Conservation (phyloP, 352 stramenopile genomes). For the Blastocystis sp. region DNA sequence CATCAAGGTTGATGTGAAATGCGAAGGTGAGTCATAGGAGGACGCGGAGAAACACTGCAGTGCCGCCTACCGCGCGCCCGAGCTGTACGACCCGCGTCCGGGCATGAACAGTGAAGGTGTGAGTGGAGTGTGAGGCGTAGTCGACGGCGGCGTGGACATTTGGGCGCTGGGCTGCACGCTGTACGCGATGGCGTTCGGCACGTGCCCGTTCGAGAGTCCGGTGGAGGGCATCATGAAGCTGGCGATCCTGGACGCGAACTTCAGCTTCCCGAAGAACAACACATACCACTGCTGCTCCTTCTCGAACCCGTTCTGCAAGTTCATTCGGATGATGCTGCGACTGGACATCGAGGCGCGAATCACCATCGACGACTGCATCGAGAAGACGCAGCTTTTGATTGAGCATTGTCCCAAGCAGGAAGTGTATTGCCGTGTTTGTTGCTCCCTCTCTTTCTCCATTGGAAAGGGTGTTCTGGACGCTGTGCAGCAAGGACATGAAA, state of each 20-base stretch:
- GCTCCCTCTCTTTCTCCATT: not conserved
- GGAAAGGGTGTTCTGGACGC: no score
- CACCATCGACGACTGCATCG: constrained; percentile 59
- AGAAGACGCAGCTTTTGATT: constrained; percentile 45
- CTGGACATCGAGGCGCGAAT: constrained; percentile 62
- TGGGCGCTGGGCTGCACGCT: constrained; percentile 66
- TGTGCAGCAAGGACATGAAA: no score
- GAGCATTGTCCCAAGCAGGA: constrained; percentile 17
- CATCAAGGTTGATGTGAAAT: constrained; percentile 28
- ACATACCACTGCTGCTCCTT: constrained; percentile 63
- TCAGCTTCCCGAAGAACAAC: constrained; percentile 64
- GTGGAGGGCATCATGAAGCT: constrained; percentile 67
- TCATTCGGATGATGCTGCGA: constrained; percentile 59
- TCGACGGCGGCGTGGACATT: constrained; percentile 67
- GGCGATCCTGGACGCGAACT: constrained; percentile 59
- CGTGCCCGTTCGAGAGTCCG: constrained; percentile 64
- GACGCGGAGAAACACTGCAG: constrained; percentile 68
- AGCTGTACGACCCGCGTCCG: constrained; percentile 59
- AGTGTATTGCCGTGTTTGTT: constrained; percentile 1
- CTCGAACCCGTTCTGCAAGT: constrained; percentile 66
- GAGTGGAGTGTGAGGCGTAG: constrained; percentile 11
- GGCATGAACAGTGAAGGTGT: constrained; percentile 48
- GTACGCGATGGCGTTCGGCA: constrained; percentile 69
- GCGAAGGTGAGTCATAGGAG: constrained; percentile 39
- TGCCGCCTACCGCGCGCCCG: constrained; percentile 67